phyloP scores from a whole-genome alignment of 2,329 filamentous ascomycete species.

The Trichothecium sympodiale region DNA sequence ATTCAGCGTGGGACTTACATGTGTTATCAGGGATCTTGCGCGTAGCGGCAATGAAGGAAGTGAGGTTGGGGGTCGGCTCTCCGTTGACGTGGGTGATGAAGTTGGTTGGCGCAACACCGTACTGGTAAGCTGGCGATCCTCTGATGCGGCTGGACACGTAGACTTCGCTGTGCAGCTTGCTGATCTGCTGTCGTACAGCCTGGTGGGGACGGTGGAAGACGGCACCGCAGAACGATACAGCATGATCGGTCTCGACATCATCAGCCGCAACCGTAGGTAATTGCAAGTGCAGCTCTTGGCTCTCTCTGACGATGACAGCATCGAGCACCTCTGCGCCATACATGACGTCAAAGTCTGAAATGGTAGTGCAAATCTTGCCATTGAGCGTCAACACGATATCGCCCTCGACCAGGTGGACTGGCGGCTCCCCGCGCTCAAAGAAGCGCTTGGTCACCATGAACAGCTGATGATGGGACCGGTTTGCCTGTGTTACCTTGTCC shows the following conservation, averaged over 20 bases:
- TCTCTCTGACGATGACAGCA: slow-evolving; percentile 77
- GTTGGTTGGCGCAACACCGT: slow-evolving; percentile 88
- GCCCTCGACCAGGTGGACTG: slow-evolving; percentile 64
- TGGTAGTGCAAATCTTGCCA: slow-evolving; percentile 81
- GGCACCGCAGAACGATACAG: slow-evolving; percentile 90
- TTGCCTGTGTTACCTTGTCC: slow-evolving; percentile 73
- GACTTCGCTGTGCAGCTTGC: slow-evolving; percentile 88
- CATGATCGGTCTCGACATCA: slow-evolving; percentile 84
- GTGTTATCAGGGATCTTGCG: slow-evolving; percentile 90
- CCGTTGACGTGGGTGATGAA: slow-evolving; percentile 97
- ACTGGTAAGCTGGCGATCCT: slow-evolving; percentile 77
- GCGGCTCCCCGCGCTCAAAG: slow-evolving; percentile 42
- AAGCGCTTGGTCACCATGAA: slow-evolving; percentile 96
- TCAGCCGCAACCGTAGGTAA: slow-evolving; percentile 80
- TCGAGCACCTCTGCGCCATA: slow-evolving; percentile 78
- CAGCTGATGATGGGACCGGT: slow-evolving; percentile 86
- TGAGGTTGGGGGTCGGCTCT: slow-evolving; percentile 69
- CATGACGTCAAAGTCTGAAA: slow-evolving; percentile 92
- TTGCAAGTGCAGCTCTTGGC: slow-evolving; percentile 63
- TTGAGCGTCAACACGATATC: slow-evolving; percentile 90
- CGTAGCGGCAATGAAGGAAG: slow-evolving; percentile 70
- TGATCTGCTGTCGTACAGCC: slow-evolving; percentile 93
- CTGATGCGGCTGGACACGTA: slow-evolving; percentile 84
- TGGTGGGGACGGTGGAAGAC: slow-evolving; percentile 90
- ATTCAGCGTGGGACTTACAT: slow-evolving; percentile 38